Percentiles rank a stretch among this genome's conserved stretches.
phyloP scores from a whole-genome alignment of 2,329 filamentous ascomycete genomes.

The Ophiostoma piceae region DNA sequence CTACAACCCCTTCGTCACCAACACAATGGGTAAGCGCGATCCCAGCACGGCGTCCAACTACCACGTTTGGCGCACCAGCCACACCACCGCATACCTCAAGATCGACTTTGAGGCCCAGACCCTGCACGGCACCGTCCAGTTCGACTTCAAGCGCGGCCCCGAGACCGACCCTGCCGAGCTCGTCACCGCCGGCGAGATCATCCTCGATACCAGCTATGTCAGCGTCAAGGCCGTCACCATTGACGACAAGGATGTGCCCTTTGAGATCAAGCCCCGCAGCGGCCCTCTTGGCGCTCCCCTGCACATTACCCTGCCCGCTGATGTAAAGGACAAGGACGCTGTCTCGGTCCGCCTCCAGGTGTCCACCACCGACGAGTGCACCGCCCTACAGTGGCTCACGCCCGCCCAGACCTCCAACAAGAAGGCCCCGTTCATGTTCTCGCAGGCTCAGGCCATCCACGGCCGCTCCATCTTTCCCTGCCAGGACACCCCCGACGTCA shows the following conservation, averaged over 20 bases:
- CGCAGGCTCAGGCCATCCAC: constrained; percentile 95
- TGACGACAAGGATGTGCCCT: background rate
- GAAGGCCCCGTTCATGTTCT: constrained; percentile 96
- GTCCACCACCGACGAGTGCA: constrained; percentile 80
- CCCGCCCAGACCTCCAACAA: constrained; percentile 92
- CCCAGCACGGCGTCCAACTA: constrained; percentile 92
- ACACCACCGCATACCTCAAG: constrained; percentile 74
- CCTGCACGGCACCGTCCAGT: constrained; percentile 68
- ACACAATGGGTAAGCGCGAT: constrained; percentile 50
- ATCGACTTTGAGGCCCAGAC: constrained; percentile 78
- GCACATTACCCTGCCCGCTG: constrained; percentile 55
- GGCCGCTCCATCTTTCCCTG: constrained; percentile 91
- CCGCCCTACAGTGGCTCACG: constrained; percentile 91
- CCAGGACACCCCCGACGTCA: constrained; percentile 95
- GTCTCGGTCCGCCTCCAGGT: constrained; percentile 60
- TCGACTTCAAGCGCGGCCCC: constrained; percentile 66
- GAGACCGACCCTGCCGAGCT: constrained; percentile 46
- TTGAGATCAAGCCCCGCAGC: constrained; percentile 54
- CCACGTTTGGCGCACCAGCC: constrained; percentile 75
- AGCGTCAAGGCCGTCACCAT: constrained; percentile 62
- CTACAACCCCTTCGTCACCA: constrained; percentile 19
- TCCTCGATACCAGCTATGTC: constrained; percentile 84
- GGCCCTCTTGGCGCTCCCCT: constrained; percentile 73
- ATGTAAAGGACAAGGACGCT: constrained; percentile 41
- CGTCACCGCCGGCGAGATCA: constrained; percentile 54